Percentiles rank a stretch among this genome's conserved stretches.
These are phyloP conservation scores for Sarcomyxa edulis DNA, from an alignment of 768 basidiomycete species.

Conservation along the genomic window DNA sequence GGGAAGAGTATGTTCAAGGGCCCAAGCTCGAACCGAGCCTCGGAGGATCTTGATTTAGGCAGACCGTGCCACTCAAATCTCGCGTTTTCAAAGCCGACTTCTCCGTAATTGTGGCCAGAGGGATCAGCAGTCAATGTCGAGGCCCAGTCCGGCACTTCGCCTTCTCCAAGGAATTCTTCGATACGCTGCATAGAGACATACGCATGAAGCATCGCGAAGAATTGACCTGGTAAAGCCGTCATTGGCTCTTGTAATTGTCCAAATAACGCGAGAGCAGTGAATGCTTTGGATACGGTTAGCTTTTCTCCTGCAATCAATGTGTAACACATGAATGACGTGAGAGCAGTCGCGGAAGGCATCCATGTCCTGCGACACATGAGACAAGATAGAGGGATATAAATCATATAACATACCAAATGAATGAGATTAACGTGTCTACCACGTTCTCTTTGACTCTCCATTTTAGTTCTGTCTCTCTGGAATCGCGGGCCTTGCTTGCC, in stretches of 20 bases:
- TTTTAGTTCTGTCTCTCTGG: slow-evolving; percentile 57
- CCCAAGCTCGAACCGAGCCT: slow-evolving; percentile 47
- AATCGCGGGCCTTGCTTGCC: slow-evolving; percentile 44
- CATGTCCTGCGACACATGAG: slow-evolving; percentile 48
- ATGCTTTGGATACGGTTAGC: slow-evolving; percentile 75
- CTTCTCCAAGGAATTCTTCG: slow-evolving; percentile 64
- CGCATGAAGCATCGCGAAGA: slow-evolving; percentile 61
- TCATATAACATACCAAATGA: slow-evolving; percentile 51
- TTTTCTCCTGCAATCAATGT: slow-evolving; percentile 59
- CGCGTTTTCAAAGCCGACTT: slow-evolving; percentile 50
- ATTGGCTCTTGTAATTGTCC: slow-evolving; percentile 65
- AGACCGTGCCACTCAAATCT: slow-evolving; percentile 52
- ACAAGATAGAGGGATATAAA: background rate
- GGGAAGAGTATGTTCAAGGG: slow-evolving; percentile 58
- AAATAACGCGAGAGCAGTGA: slow-evolving; percentile 77
- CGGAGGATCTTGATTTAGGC: slow-evolving; percentile 18
- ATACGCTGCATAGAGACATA: slow-evolving; percentile 82
- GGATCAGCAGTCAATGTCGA: slow-evolving; percentile 46
- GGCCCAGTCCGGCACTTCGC: slow-evolving; percentile 77
- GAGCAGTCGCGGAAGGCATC: slow-evolving; percentile 67
- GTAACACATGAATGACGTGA: slow-evolving; percentile 59
- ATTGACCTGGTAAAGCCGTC: slow-evolving; percentile 55
- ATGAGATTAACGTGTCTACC: slow-evolving; percentile 55
- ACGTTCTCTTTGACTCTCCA: slow-evolving; percentile 66
- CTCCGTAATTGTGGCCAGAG: slow-evolving; percentile 11